Conservation (phyloP, 495 filamentous ascomycete species). For the Ascobolus immersus region DNA sequence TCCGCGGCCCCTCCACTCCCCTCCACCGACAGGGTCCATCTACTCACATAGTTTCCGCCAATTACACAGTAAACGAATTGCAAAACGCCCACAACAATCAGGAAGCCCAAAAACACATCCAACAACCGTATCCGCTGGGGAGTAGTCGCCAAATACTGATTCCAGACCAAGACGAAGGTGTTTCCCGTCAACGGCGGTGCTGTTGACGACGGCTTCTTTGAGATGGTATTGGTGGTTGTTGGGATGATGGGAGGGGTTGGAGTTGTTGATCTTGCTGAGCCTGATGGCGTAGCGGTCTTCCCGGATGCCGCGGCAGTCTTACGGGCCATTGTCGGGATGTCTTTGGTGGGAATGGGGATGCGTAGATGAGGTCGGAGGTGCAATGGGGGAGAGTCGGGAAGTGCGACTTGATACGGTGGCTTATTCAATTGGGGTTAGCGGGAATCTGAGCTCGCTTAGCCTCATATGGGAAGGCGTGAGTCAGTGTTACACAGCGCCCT, state of each 20-base stretch:
- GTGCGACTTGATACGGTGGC: too few relatives aligned
- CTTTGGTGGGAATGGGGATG: conserved; percentile 3
- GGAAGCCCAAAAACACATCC: conserved; percentile 75
- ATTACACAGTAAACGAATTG: conserved; percentile 88
- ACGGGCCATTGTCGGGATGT: conserved; percentile 3
- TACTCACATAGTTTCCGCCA: conserved; percentile 76
- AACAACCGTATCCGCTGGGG: conserved; percentile 79
- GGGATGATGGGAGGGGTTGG: conserved; percentile 2
- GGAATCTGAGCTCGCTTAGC: too few relatives aligned
- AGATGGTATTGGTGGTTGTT: conserved; percentile 3
- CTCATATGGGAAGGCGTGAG: too few relatives aligned
- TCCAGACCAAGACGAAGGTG: conserved; percentile 29
- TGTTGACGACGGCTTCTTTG: conserved; percentile 11
- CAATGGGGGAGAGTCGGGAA: too few relatives aligned
- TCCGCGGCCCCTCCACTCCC: neutral
- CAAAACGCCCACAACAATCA: conserved; percentile 59
- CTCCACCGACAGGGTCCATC: neutral
- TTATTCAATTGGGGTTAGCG: too few relatives aligned
- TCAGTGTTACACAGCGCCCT: too few relatives aligned
- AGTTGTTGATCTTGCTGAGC: conserved; percentile 4
- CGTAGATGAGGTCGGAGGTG: too few relatives aligned
- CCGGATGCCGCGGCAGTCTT: conserved; percentile 9
- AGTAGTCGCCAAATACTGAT: conserved; percentile 51
- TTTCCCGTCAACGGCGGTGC: too few relatives aligned
- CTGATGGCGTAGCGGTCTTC: too few relatives aligned